A percentile compares a stretch with the other conserved stretches of the same genome.
phyloP scores from a whole-genome alignment of 2,329 filamentous ascomycete species.

The Albophoma yamanashiensis region DNA sequence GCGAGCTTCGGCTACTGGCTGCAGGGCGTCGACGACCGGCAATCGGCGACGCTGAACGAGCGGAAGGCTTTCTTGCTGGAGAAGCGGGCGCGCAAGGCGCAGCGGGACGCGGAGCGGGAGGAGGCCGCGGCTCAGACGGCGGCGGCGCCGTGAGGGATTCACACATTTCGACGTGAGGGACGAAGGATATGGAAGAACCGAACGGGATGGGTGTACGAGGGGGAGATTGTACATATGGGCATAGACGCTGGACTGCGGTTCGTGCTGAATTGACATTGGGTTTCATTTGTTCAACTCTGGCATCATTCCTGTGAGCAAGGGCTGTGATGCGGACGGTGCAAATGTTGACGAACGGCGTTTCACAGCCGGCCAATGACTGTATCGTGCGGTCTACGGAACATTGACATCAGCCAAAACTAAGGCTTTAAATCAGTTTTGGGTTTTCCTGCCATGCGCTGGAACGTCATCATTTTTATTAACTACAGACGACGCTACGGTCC shows the following conservation, averaged over 20 bases:
- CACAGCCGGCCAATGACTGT: not conserved
- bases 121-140: not conserved
- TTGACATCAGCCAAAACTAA: not conserved
- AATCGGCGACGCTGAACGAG: slow-evolving; percentile 65
- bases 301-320: not conserved
- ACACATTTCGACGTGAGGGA: not conserved
- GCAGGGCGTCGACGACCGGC: slow-evolving; percentile 76
- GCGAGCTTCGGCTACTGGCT: slow-evolving; percentile 97
- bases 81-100: slow-evolving; percentile 65
- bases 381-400: not conserved
- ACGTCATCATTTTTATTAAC: not conserved
- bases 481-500: not conserved
- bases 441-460: not conserved
- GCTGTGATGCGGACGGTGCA: not conserved
- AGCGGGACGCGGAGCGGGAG: slow-evolving; percentile 18
- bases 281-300: not conserved
- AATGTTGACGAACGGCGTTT: not conserved
- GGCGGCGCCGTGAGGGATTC: not conserved
- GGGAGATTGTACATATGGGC: slow-evolving; percentile 2
- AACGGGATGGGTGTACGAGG: not conserved
- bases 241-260: not conserved
- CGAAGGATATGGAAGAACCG: not conserved
- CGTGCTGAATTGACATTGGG: not conserved
- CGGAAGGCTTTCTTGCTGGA: slow-evolving; percentile 74
- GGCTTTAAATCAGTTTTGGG: not conserved